Evolutionary conservation across 305 asterid genomes (phyloP).

Genomic region (Fraxinus baroniana): DNA sequence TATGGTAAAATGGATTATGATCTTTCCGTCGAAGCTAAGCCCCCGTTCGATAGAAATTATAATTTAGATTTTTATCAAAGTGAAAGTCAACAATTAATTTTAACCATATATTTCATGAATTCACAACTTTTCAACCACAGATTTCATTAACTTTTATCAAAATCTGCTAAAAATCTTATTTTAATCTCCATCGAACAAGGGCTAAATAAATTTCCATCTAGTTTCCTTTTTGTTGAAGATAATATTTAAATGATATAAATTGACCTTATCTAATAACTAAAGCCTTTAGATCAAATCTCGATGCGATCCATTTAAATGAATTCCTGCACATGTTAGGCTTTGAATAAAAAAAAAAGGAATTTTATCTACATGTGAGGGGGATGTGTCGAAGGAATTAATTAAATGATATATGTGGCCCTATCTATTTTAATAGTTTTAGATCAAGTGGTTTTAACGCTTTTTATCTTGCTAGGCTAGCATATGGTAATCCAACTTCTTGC

Average conservation of each 20-base stretch:
- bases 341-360: not conserved
- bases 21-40: not conserved
- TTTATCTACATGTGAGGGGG: not conserved
- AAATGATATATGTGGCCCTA: not conserved
- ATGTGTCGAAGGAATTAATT: not conserved
- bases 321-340: not conserved
- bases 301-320: not conserved
- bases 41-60: too few relatives aligned
- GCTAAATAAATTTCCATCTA: not conserved
- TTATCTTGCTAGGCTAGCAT: not conserved
- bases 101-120: too few relatives aligned
- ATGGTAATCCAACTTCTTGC: not conserved
- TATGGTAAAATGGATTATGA: slow-evolving; percentile 7
- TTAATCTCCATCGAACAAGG: too few relatives aligned
- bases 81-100: too few relatives aligned
- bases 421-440: not conserved
- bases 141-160: too few relatives aligned
- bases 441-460: not conserved
- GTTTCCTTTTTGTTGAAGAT: not conserved
- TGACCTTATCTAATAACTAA: not conserved
- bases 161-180: too few relatives aligned
- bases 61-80: too few relatives aligned
- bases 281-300: not conserved
- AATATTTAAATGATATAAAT: not conserved
- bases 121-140: too few relatives aligned